Evolutionary conservation across 495 filamentous ascomycete genomes (phyloP).

Genomic region (Hypoxylon cercidicola): DNA sequence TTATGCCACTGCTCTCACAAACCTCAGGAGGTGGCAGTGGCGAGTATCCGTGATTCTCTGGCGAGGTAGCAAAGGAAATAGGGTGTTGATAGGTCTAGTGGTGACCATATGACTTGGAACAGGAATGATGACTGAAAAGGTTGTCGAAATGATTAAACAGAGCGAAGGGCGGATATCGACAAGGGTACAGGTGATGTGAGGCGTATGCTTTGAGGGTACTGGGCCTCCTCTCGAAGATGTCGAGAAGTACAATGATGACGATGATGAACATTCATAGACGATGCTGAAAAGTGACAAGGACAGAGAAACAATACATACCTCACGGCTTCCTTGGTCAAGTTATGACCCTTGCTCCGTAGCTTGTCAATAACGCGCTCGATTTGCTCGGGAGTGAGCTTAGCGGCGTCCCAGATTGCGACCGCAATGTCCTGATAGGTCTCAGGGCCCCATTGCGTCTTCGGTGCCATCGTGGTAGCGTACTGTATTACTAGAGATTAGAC

Average conservation of each 20-base stretch:
- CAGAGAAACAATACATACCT: conserved; percentile 16
- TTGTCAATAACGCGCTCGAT: neutral
- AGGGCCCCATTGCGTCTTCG: neutral
- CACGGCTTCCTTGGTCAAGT: neutral
- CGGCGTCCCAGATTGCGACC: conserved; percentile 1
- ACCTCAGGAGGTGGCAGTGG: too few relatives aligned
- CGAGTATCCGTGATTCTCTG: too few relatives aligned
- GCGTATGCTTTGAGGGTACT: too few relatives aligned
- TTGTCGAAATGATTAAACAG: too few relatives aligned
- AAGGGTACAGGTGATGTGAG: neutral
- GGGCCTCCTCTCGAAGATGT: neutral
- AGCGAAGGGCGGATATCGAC: too few relatives aligned
- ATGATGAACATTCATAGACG: neutral
- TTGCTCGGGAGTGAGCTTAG: neutral
- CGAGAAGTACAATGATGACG: neutral
- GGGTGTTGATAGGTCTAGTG: too few relatives aligned
- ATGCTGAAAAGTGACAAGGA: neutral
- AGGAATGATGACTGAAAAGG: too few relatives aligned
- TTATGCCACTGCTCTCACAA: too few relatives aligned
- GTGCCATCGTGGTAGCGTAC: conserved; percentile 1
- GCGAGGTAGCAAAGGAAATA: too few relatives aligned
- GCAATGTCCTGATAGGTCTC: conserved; percentile 11
- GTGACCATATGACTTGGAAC: too few relatives aligned
- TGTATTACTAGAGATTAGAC: neutral
- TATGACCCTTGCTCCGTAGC: neutral